phyloP scores from a whole-genome alignment of 495 filamentous ascomycete genomes.

The Podospora bellae-mahoneyi region DNA sequence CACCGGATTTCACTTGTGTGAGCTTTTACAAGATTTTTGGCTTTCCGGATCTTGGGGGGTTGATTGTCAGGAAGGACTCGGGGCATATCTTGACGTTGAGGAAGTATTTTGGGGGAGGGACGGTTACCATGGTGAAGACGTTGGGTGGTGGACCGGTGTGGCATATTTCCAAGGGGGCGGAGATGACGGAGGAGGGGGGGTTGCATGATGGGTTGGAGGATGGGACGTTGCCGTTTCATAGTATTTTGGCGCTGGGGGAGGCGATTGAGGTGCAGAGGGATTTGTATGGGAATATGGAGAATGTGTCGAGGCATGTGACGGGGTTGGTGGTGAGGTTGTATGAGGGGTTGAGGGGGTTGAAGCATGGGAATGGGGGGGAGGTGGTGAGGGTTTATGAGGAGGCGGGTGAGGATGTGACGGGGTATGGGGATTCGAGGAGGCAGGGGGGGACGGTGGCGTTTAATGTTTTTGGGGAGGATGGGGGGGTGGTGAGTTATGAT shows the following conservation, averaged over 20 bases:
- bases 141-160: slow-evolving; percentile 50
- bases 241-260: slow-evolving; percentile 65
- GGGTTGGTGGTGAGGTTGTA: slow-evolving; percentile 54
- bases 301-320: slow-evolving; percentile 60
- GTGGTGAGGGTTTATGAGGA: slow-evolving; percentile 58
- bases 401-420: slow-evolving; percentile 7
- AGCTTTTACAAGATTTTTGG: slow-evolving; percentile 85
- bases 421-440: slow-evolving; percentile 53
- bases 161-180: slow-evolving; percentile 58
- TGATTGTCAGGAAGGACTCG: slow-evolving; percentile 63
- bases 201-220: slow-evolving; percentile 55
- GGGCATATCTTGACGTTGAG: slow-evolving; percentile 59
- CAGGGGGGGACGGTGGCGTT: slow-evolving; percentile 74
- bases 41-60: slow-evolving; percentile 69
- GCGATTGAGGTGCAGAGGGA: slow-evolving; percentile 63
- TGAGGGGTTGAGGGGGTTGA: slow-evolving; percentile 47
- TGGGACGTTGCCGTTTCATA: slow-evolving; percentile 76
- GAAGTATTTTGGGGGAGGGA: slow-evolving; percentile 75
- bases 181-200: slow-evolving; percentile 15
- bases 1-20: slow-evolving; percentile 69
- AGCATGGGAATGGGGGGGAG: slow-evolving; percentile 56
- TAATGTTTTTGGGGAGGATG: slow-evolving; percentile 56
- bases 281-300: slow-evolving; percentile 60
- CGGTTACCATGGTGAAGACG: slow-evolving; percentile 65
- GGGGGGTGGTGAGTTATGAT: slow-evolving; percentile 54